Conservation (phyloP, 225 moss, liverwort and hornwort genomes). For the Lunularia cruciata region DNA sequence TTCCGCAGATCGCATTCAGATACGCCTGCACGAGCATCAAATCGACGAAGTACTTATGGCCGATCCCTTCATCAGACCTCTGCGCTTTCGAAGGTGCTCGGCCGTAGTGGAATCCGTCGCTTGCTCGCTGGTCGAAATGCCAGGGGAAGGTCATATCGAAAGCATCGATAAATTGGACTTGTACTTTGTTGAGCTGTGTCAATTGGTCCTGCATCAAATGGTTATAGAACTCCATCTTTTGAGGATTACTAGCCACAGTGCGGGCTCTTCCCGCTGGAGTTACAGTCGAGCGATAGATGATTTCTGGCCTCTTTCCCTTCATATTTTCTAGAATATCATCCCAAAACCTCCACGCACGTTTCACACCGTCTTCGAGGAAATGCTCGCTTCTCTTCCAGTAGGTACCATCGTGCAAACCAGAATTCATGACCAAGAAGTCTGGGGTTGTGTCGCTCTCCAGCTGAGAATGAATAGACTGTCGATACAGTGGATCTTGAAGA, state of each 20-base stretch:
- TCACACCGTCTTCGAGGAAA: slow-evolving; percentile 29
- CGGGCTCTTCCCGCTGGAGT: slow-evolving; percentile 37
- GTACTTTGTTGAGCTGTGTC: slow-evolving; percentile 15
- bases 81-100: neutral
- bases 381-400: slow-evolving; percentile 27
- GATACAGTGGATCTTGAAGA: slow-evolving; percentile 32
- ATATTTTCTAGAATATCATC: slow-evolving; percentile 23
- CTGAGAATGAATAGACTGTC: slow-evolving; percentile 32
- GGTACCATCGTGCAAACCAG: slow-evolving; percentile 48
- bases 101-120: slow-evolving; percentile 32
- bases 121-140: slow-evolving; percentile 37
- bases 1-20: slow-evolving; percentile 22
- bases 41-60: slow-evolving; percentile 27
- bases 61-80: neutral
- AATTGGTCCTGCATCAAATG: slow-evolving; percentile 42
- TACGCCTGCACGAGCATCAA: slow-evolving; percentile 27
- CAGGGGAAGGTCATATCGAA: slow-evolving; percentile 55
- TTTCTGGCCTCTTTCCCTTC: slow-evolving; percentile 29
- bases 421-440: slow-evolving; percentile 50
- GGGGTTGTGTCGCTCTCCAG: slow-evolving; percentile 34
- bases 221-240: slow-evolving; percentile 52
- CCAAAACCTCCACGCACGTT: slow-evolving; percentile 42
- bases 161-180: slow-evolving; percentile 45
- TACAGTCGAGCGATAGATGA: slow-evolving; percentile 46
- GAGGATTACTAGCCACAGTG: slow-evolving; percentile 36